phyloP scores from a whole-genome alignment of 495 filamentous ascomycete species.

The Aspergillus funiculosus region DNA sequence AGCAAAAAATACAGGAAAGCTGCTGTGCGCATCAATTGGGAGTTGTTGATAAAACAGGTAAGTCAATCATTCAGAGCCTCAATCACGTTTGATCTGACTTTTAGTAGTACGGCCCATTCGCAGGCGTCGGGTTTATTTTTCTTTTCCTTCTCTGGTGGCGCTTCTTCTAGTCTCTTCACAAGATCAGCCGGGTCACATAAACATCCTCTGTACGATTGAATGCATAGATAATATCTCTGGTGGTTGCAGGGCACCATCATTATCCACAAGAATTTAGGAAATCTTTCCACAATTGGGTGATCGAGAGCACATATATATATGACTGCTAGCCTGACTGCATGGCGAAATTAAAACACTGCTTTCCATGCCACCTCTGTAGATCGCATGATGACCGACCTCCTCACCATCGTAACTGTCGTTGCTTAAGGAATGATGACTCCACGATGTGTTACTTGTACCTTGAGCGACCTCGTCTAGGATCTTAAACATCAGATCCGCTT shows the following conservation, averaged over 20 bases:
- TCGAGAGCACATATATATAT: too few relatives aligned
- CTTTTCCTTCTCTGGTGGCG: conserved; percentile 85
- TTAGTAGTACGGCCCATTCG: conserved; percentile 78
- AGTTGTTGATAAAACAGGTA: conserved; percentile 86
- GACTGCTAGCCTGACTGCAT: too few relatives aligned
- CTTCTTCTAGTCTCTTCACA: conserved; percentile 61
- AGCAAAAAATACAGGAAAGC: conserved; percentile 88
- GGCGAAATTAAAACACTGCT: too few relatives aligned
- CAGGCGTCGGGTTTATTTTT: conserved; percentile 68
- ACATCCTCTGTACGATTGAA: conserved; percentile 37
- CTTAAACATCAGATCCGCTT: not conserved
- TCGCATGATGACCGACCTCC: too few relatives aligned
- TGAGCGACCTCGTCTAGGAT: too few relatives aligned
- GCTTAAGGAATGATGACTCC: too few relatives aligned
- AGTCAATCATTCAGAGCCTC: conserved; percentile 19
- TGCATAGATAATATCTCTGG: conserved; percentile 39
- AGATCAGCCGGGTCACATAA: conserved; percentile 6
- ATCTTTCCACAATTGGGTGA: too few relatives aligned
- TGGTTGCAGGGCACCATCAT: conserved; percentile 37
- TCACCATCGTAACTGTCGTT: too few relatives aligned
- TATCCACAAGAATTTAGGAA: conserved; percentile 14
- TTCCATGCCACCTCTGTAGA: too few relatives aligned
- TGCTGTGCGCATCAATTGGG: conserved; percentile 97
- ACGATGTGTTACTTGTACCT: too few relatives aligned
- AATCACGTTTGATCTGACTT: conserved; percentile 19